phyloP scores from a whole-genome alignment of 2,329 filamentous ascomycete genomes.

The Penicillium sp. region DNA sequence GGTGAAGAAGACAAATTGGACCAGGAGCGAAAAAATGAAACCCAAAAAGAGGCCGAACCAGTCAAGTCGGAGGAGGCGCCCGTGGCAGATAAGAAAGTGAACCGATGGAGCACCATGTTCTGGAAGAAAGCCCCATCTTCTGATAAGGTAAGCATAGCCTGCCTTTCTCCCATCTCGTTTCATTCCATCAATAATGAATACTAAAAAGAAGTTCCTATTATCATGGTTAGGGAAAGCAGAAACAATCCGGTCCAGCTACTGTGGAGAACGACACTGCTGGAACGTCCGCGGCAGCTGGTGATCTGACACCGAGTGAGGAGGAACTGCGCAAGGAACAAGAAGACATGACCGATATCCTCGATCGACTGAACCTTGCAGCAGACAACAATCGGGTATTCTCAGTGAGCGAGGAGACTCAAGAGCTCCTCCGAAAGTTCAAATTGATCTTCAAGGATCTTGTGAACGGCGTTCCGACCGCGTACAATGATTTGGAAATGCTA shows the following conservation, averaged over 20 bases:
- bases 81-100: slow-evolving; percentile 26
- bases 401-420: slow-evolving; percentile 75
- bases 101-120: slow-evolving; percentile 36
- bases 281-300: slow-evolving; percentile 1
- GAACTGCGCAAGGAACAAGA: slow-evolving; percentile 55
- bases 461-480: slow-evolving; percentile 88
- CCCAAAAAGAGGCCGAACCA: slow-evolving; percentile 13
- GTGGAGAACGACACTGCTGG: slow-evolving; percentile 3
- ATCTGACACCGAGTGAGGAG: slow-evolving; percentile 24
- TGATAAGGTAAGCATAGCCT: slow-evolving; percentile 24
- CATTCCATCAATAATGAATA: background rate
- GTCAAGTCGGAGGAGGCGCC: slow-evolving; percentile 16
- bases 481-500: slow-evolving; percentile 73
- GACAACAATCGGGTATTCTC: slow-evolving; percentile 81
- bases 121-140: slow-evolving; percentile 32
- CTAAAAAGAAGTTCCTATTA: no score
- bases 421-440: slow-evolving; percentile 77
- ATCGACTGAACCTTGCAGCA: slow-evolving; percentile 75
- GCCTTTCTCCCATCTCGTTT: no score
- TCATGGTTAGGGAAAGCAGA: slow-evolving; percentile 6
- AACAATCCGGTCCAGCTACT: background rate
- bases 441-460: slow-evolving; percentile 86
- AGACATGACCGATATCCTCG: slow-evolving; percentile 73
- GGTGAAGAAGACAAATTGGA: slow-evolving; percentile 31
- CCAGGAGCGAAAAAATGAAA: slow-evolving; percentile 18